These are phyloP conservation scores for Ophiostoma sp. DNA, from an alignment of 2,329 filamentous ascomycete genomes.

Conservation along the genomic window DNA sequence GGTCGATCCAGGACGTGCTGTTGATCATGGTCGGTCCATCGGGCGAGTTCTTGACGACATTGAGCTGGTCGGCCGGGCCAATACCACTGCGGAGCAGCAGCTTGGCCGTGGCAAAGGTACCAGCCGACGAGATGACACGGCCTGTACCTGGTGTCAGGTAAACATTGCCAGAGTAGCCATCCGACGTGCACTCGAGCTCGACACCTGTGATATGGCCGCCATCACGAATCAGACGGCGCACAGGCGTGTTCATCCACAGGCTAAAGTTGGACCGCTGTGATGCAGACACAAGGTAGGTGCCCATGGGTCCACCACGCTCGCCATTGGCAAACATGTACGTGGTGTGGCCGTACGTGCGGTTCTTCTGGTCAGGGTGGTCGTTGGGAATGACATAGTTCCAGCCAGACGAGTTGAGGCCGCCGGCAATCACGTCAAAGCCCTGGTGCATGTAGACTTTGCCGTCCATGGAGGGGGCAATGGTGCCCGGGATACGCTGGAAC, in stretches of 20 bases:
- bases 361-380: conserved; percentile 58
- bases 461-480: conserved; percentile 64
- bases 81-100: conserved; percentile 69
- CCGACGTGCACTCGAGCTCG: conserved; percentile 52
- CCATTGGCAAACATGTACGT: conserved; percentile 64
- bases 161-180: conserved; percentile 60
- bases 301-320: conserved; percentile 64
- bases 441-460: conserved; percentile 66
- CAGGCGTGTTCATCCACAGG: conserved; percentile 60
- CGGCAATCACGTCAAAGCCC: conserved; percentile 62
- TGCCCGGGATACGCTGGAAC: conserved; percentile 71
- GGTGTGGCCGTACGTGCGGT: conserved; percentile 60
- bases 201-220: conserved; percentile 61
- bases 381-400: conserved; percentile 55
- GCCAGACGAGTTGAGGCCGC: conserved; percentile 51
- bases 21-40: conserved; percentile 56
- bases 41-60: conserved; percentile 50
- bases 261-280: conserved; percentile 56
- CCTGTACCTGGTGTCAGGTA: conserved; percentile 60
- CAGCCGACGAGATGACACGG: conserved; percentile 68
- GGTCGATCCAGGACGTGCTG: conserved; percentile 54
- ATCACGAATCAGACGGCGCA: conserved; percentile 60
- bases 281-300: conserved; percentile 64
- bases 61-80: conserved; percentile 61
- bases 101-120: conserved; percentile 68